Evolutionary conservation across 164 flowering plant genomes (phyloP).

Genomic region (Magnolia sinica): DNA sequence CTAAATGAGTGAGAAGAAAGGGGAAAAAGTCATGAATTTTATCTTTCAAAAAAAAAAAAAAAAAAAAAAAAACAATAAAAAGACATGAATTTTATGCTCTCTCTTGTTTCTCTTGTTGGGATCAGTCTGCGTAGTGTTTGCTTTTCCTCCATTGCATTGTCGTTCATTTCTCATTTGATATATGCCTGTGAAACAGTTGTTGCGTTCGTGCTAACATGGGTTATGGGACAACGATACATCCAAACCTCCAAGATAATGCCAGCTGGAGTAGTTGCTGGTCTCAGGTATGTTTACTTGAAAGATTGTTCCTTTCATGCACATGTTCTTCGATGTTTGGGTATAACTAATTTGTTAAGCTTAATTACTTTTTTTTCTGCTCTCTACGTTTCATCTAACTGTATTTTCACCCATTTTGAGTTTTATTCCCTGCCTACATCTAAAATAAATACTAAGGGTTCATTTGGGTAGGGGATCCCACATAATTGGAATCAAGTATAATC

Average conservation of each 20-base stretch:
- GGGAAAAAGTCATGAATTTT: background rate
- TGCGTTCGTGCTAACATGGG: constrained; percentile 59
- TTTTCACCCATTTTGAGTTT: too few species aligned
- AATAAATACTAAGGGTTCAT: too few species aligned
- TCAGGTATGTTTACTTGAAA: constrained; percentile 50
- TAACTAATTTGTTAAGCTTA: too few species aligned
- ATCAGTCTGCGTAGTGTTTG: background rate
- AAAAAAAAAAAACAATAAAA: too few species aligned
- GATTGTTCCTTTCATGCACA: background rate
- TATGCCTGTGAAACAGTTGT: constrained; percentile 44
- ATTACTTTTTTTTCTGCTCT: too few species aligned
- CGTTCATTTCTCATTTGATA: constrained; percentile 5
- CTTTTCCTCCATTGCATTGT: background rate
- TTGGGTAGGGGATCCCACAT: too few species aligned
- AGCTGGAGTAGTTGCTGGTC: constrained; percentile 82
- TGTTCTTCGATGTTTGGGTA: background rate
- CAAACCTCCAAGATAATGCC: constrained; percentile 94
- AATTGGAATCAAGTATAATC: too few species aligned
- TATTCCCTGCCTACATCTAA: too few species aligned
- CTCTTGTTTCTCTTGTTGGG: background rate
- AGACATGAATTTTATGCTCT: background rate
- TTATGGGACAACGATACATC: constrained; percentile 88
- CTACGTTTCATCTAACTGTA: too few species aligned
- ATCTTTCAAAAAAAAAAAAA: too few species aligned
- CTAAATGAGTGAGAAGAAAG: background rate